Evolutionary conservation across 2,329 filamentous ascomycete species (phyloP).

Genomic region (Thielaviopsis ethacetica): DNA sequence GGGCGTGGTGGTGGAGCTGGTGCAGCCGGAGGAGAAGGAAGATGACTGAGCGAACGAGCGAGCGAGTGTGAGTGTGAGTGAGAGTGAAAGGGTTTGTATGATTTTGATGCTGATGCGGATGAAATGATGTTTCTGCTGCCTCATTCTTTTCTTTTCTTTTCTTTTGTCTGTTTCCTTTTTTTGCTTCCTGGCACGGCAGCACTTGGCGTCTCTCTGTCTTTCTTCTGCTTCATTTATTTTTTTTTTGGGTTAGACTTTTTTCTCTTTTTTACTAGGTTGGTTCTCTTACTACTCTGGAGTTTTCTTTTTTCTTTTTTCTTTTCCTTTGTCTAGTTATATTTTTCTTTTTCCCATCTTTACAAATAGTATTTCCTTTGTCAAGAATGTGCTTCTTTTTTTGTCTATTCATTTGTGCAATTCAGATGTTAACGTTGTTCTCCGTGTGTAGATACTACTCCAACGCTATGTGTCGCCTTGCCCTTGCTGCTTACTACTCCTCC

Average conservation of each 20-base stretch:
- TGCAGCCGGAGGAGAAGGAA: conserved; percentile 22
- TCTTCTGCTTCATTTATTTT: no score
- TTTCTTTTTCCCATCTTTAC: no score
- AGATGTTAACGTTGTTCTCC: no score
- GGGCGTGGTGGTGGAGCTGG: conserved; percentile 26
- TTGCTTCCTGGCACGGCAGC: not conserved
- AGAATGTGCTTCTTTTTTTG: not conserved
- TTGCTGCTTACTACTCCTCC: no score
- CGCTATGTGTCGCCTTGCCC: not conserved
- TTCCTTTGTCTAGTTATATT: no score
- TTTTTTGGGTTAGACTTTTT: not conserved
- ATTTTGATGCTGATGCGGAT: not conserved
- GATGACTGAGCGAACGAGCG: not conserved
- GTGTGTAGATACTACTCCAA: no score
- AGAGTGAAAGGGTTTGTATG: no score
- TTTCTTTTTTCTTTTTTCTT: not conserved
- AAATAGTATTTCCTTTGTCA: not conserved
- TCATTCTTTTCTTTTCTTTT: not conserved
- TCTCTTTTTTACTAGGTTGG: not conserved
- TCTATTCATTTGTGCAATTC: not conserved
- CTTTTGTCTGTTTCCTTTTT: not conserved
- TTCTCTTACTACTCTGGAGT: no score
- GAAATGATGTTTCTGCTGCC: not conserved
- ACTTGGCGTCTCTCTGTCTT: not conserved
- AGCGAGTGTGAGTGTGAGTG: not conserved